Evolutionary conservation across 164 flowering plant genomes (phyloP), one percentile per base, ranked within the genome.

Genomic region (Platanus orientalis): DNA sequence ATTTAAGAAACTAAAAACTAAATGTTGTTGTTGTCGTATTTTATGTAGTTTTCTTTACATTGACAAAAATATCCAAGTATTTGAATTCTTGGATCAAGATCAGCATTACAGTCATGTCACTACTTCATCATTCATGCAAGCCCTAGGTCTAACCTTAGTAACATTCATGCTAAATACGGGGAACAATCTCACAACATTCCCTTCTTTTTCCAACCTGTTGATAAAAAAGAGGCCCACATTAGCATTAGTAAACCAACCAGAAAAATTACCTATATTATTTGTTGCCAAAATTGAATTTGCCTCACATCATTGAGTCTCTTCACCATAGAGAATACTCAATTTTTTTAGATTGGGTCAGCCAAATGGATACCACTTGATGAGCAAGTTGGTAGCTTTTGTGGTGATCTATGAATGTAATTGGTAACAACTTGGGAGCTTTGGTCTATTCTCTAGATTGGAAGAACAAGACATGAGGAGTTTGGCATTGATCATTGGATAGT

Each of bases 381-480:
- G 70, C 88, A 83, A 54, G 81, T 42, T 0, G 73, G 76, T 28
- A 82, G 60, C 23, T 51, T 50, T 0, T 84, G 76, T 0, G 71
- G 61, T 1, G 56, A 54, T 54, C 59, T 57, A 25, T 82, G 57
- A 14, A 29, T n/a, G 54, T 85, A 85, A 34, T 67, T 76, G 0
- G 84, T 71, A 34, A 72, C 44, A 54, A 69, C 48, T 2, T 59
- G 55, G 9, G 61, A 34, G n/a, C 50, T 54, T 16, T 16, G 1
- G 62, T 26, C 48, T 24, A 30, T 26, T 74, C 67, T 1, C 71
- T 44, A 0, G 86, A 77, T 4, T 82, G 71, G 19, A 87, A 73
- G 77, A 75, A 84, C 57, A 85, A 84, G 17, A 68, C 63, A 67
- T 83, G 89, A n/a, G 96, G 91, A 10, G 73, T 64, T 68, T 82